These are phyloP conservation scores for Jacaranda copaia DNA, from an alignment of 257 asterid genomes.

Conservation along the genomic window DNA sequence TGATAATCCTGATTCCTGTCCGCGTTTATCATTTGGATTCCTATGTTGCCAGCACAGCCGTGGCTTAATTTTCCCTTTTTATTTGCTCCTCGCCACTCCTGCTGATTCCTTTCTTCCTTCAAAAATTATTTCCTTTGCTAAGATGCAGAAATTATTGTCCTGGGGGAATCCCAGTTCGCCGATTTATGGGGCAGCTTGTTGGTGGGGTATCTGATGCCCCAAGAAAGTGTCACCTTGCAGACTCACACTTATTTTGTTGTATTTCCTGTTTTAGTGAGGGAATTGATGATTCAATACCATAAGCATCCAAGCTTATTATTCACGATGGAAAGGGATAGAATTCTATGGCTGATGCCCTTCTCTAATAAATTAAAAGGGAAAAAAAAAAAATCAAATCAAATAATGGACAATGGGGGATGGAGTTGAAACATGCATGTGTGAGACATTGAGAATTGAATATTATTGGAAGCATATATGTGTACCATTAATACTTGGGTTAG, in stretches of 20 bases:
- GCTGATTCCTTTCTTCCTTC: not conserved
- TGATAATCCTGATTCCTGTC: not conserved
- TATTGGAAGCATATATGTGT: not conserved
- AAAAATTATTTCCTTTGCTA: slow-evolving; percentile 11
- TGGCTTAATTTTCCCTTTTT: not conserved
- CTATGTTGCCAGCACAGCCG: not conserved
- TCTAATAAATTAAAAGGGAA: not conserved
- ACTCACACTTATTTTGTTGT: not conserved
- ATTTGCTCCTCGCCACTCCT: not conserved
- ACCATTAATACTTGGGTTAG: not conserved
- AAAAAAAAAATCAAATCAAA: not conserved
- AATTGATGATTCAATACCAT: not conserved
- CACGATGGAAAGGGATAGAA: too few species aligned
- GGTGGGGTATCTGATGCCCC: slow-evolving; percentile 31
- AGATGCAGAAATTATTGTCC: slow-evolving; percentile 18
- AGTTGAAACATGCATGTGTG: not conserved
- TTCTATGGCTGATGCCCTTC: too few species aligned
- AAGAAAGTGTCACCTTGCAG: not conserved
- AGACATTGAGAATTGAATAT: not conserved
- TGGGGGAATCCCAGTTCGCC: slow-evolving; percentile 24
- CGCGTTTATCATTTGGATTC: not conserved
- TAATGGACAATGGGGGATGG: too few species aligned
- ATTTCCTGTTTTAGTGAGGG: not conserved
- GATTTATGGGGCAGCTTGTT: too few species aligned
- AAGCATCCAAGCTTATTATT: too few species aligned